Evolutionary conservation across 768 basidiomycete genomes (phyloP).

Genomic region (Lentinus brumalis): DNA sequence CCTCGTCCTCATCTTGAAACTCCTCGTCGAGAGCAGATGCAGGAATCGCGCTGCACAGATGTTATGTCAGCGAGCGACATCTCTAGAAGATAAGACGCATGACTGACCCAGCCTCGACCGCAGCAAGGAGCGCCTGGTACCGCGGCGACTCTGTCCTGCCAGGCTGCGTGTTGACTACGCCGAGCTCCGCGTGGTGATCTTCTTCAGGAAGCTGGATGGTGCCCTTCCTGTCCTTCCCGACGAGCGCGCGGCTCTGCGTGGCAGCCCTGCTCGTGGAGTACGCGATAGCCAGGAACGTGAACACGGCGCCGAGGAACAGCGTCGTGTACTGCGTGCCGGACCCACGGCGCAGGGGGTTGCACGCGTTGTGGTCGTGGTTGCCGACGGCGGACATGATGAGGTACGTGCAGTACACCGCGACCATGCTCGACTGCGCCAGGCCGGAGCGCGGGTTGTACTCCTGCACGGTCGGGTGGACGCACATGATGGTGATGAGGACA

Average conservation of each 20-base stretch:
- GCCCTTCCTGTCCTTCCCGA: constrained; percentile 67
- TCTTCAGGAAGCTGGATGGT: constrained; percentile 62
- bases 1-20: constrained; percentile 73
- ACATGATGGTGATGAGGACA: constrained; percentile 77
- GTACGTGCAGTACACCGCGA: constrained; percentile 97
- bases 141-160: constrained; percentile 81
- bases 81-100: background rate
- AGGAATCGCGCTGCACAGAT: constrained; percentile 71
- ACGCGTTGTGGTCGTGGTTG: constrained; percentile 83
- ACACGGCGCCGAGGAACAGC: constrained; percentile 86
- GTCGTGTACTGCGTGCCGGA: constrained; percentile 80
- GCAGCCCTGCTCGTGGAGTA: constrained; percentile 97
- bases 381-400: constrained; percentile 91
- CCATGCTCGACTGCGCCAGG: constrained; percentile 93
- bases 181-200: constrained; percentile 64
- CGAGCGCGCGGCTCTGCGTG: constrained; percentile 89
- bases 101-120: constrained; percentile 90
- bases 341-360: constrained; percentile 84
- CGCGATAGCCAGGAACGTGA: constrained; percentile 98
- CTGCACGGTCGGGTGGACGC: constrained; percentile 84
- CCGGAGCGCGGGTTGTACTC: constrained; percentile 94
- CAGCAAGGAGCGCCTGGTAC: constrained; percentile 92
- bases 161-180: constrained; percentile 83
- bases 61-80: background rate
- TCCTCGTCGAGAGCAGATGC: constrained; percentile 85